Percentiles rank a stretch among this genome's conserved stretches.
Evolutionary conservation across 2,329 filamentous ascomycete genomes (phyloP).

Genomic region (Pleurostoma richardsiae): DNA sequence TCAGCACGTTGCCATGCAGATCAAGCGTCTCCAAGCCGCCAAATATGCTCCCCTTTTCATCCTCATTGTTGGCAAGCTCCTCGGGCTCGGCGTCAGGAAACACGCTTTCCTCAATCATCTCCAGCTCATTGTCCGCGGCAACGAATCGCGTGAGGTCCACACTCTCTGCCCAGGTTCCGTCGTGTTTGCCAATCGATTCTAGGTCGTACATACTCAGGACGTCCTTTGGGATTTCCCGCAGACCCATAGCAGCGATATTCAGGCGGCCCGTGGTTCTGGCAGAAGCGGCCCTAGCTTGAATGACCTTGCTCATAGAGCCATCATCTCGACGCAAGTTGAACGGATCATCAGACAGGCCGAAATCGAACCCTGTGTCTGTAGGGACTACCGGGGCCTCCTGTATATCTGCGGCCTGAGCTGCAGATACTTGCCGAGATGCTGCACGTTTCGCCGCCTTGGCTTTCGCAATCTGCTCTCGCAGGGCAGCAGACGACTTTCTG

Average conservation of each 20-base stretch:
- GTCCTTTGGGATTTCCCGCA: conserved; percentile 75
- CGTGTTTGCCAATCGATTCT: conserved; percentile 57
- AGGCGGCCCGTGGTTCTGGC: conserved; percentile 76
- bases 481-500: conserved; percentile 68
- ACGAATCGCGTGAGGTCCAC: conserved; percentile 82
- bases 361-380: conserved; percentile 48
- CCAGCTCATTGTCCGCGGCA: conserved; percentile 85
- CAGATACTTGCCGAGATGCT: conserved; percentile 28
- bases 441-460: conserved; percentile 77
- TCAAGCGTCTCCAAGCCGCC: conserved; percentile 76
- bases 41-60: conserved; percentile 69
- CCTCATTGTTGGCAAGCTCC: conserved; percentile 58
- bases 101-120: conserved; percentile 63
- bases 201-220: conserved; percentile 89
- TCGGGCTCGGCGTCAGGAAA: conserved; percentile 69
- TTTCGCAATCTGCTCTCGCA: conserved; percentile 89
- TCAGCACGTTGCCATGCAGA: conserved; percentile 77
- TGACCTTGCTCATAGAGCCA: conserved; percentile 56
- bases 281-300: conserved; percentile 66
- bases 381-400: conserved; percentile 33
- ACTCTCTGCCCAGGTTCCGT: conserved; percentile 80
- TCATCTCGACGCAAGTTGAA: conserved; percentile 63
- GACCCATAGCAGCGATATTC: conserved; percentile 79
- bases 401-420: conserved; percentile 9
- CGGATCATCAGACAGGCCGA: conserved; percentile 57